Evolutionary conservation across 2,329 filamentous ascomycete species (phyloP), one percentile per base, ranked within the genome.

Genomic region (Botryotinia convoluta): DNA sequence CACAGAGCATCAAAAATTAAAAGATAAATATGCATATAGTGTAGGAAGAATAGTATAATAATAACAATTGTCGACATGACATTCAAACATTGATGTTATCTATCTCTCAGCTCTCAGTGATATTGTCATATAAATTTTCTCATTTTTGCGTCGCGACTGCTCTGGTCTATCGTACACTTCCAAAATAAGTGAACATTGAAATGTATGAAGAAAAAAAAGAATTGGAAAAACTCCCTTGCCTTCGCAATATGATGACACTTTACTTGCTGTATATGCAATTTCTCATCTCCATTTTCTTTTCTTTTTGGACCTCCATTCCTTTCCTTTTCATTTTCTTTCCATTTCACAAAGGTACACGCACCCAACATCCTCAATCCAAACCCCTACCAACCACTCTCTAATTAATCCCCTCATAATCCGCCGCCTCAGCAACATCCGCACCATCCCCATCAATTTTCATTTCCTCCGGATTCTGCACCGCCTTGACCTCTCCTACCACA

Each of bases 401-500:
- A 20, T 42, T 45, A 37, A 73, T 61, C 7, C 32, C 65, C 44
- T 35, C 45, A 18, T 18, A 39, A 48, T 32, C 59, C 8, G 9
- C n/a, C n/a, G 14, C n/a, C 51, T 57, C n/a, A n/a, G 48, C 45
- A 4, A 7, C 60, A 29, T 6, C 45, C 20, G 2, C 45, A 0
- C 1, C 42, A 35, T 45, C 70, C 1, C 12, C 69, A 68, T 68
- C 64, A 54, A 68, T 22, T 26, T 39, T 68, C 64, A 68, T 54
- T 68, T 68, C 64, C 35, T 68, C 64, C 1, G 45, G 45, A 29
- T 68, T 68, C 60, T 71, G 32, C n/a, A 61, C 57, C 45, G 16
- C 32, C 29, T 37, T 57, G 0, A 57, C 42, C 14, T 60, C 48
- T 65, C 16, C 60, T 6, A 39, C 42, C 32, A 42, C 26, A n/a